Conservation (phyloP, 208 protist genomes). For the Trypanosoma brucei region DNA sequence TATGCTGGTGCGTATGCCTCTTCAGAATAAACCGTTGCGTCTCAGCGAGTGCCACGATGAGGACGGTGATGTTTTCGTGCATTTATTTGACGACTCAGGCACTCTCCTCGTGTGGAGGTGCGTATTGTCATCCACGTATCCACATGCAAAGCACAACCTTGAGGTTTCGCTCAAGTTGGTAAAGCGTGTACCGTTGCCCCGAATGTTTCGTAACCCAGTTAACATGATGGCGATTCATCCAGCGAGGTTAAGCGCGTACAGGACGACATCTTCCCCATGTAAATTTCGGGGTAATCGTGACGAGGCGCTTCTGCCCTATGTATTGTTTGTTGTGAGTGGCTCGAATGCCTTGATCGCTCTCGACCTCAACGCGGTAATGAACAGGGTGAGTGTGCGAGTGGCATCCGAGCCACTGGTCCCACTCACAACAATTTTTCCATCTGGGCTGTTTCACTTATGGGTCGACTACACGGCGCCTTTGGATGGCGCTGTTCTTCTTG, state of each 20-base stretch:
- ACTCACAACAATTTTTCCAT: constrained; percentile 4
- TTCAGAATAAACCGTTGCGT: constrained; percentile 28
- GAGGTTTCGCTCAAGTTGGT: constrained; percentile 14
- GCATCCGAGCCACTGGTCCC: neutral
- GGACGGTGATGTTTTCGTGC: constrained; percentile 34
- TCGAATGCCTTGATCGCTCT: constrained; percentile 17
- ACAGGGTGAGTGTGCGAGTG: neutral
- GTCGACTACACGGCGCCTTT: constrained; percentile 14
- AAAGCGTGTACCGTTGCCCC: constrained; percentile 6
- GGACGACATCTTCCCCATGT: neutral
- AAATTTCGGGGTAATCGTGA: neutral
- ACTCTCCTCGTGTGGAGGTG: constrained; percentile 47
- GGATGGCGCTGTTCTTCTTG: constrained; percentile 16
- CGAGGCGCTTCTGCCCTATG: constrained; percentile 3
- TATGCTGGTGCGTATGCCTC: constrained; percentile 17
- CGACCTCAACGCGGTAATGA: neutral
- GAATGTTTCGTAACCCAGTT: constrained; percentile 8
- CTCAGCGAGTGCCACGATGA: constrained; percentile 34
- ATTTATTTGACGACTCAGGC: constrained; percentile 26
- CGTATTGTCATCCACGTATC: neutral
- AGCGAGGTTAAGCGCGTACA: neutral
- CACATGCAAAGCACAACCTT: neutral
- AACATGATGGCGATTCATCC: constrained; percentile 15
- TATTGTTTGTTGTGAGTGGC: constrained; percentile 18
- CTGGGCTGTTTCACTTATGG: constrained; percentile 18